Percentiles rank a stretch among this genome's conserved stretches.
Evolutionary conservation across 805 yeast species (phyloP).

Genomic region (Ogataea sp.): DNA sequence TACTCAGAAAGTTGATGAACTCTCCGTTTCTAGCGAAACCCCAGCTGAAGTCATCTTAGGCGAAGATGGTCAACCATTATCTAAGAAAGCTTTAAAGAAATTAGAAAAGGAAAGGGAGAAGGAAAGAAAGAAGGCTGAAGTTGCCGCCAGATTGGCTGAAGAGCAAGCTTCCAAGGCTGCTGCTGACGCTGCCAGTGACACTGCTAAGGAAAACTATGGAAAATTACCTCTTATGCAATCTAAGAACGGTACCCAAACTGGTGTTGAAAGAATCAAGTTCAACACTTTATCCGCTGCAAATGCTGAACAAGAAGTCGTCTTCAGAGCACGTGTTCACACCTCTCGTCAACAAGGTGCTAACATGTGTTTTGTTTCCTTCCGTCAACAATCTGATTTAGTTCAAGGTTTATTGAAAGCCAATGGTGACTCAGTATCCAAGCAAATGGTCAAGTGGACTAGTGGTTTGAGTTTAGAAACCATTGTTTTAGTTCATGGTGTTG

Average conservation of each 20-base stretch:
- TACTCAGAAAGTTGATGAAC: constrained; percentile 18
- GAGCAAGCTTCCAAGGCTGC: constrained; percentile 76
- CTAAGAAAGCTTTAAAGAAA: constrained; percentile 93
- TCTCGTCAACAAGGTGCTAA: constrained; percentile 95
- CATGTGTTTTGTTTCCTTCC: constrained; percentile 79
- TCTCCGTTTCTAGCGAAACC: constrained; percentile 11
- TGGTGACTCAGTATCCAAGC: constrained; percentile 70
- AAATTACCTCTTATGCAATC: constrained; percentile 83
- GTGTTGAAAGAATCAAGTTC: constrained; percentile 53
- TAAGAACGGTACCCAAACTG: constrained; percentile 40
- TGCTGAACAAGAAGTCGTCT: constrained; percentile 70
- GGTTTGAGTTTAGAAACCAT: constrained; percentile 81
- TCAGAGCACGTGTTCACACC: constrained; percentile 92
- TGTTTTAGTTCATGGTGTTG: constrained; percentile 82
- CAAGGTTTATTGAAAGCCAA: constrained; percentile 81
- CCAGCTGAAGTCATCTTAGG: constrained; percentile 20
- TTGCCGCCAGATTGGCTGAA: constrained; percentile 77
- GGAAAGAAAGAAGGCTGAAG: constrained; percentile 86
- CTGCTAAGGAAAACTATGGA: constrained; percentile 85
- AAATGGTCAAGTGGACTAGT: constrained; percentile 95
- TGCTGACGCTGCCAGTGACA: constrained; percentile 69
- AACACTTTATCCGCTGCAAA: constrained; percentile 45
- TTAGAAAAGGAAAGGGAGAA: constrained; percentile 89
- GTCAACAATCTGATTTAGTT: constrained; percentile 79
- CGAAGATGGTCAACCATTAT: constrained; percentile 73